Conservation (phyloP, 371 early-diverging fungal genomes). For the Mucor mucedo region DNA sequence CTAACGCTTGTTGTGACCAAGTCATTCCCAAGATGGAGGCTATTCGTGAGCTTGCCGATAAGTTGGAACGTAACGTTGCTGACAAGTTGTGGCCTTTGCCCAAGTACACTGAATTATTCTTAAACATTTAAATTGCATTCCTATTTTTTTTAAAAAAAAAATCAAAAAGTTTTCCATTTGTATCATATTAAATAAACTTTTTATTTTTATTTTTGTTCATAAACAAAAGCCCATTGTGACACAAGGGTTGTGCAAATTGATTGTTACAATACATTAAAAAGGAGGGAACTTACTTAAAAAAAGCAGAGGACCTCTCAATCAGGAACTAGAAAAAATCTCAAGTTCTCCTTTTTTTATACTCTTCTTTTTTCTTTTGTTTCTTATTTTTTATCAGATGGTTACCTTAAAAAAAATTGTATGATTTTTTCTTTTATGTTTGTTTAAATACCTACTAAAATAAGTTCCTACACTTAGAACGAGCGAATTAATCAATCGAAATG, state of each 20-base stretch:
- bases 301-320: not conserved
- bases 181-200: constrained; percentile 10
- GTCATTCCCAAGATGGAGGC: constrained; percentile 76
- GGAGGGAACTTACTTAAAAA: constrained; percentile 5
- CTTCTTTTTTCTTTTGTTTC: constrained; percentile 2
- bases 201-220: not conserved
- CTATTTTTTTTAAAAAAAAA: constrained; percentile 10
- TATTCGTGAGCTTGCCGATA: constrained; percentile 77
- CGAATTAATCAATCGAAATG: constrained; percentile 46
- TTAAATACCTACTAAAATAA: not conserved
- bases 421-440: no score
- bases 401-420: constrained; percentile 24
- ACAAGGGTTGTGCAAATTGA: constrained; percentile 7
- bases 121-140: constrained; percentile 59
- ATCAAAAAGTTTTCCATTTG: constrained; percentile 7
- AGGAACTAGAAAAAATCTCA: constrained; percentile 4
- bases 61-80: constrained; percentile 77
- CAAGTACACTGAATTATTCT: constrained; percentile 94
- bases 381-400: constrained; percentile 15
- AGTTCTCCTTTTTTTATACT: constrained; percentile 1
- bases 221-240: not conserved
- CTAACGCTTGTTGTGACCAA: constrained; percentile 60
- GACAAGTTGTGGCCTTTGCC: constrained; percentile 96
- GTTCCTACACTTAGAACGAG: constrained; percentile 23
- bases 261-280: constrained; percentile 1